Evolutionary conservation across 225 moss, liverwort and hornwort genomes (phyloP), one percentile per base, ranked within the genome.

Genomic region (Lunularia cruciata): DNA sequence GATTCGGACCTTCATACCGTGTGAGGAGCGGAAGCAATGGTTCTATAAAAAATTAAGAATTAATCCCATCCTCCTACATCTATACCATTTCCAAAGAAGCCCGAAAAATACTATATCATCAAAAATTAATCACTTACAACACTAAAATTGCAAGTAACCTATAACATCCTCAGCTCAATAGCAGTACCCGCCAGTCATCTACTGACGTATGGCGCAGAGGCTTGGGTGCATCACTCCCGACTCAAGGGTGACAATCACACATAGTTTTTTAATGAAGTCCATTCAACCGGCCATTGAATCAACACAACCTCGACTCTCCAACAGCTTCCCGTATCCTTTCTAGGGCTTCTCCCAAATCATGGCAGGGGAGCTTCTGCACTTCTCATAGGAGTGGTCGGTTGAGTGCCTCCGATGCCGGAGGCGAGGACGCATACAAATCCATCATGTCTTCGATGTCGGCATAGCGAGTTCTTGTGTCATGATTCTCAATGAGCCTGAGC

Each of bases 401-500:
- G 58, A 70, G 70, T 18, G 49, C 31, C 28, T 70, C 70, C 40
- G 70, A 45, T 45, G 63, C 27, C 43, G 58, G 42, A 26, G 43
- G 19, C 28, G 66, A n/a, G 32, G 66, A 48, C 47, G 16, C 66
- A 14, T 66, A 66, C 22, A 23, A 63, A 43, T 9, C 36, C 68
- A 68, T 53, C 70, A 70, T 43, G 4, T 60, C 16, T 57, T 70
- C 45, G 15, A 70, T 13, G 9, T 70, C 70, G 12, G 57, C 23
- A 56, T 57, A 57, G 27, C 57, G 70, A 45, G 70, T 43, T 26
- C 26, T 58, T 1, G 57, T 43, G 25, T 58, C 70, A 57, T 70
- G 43, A 31, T 70, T 57, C 69, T 70, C 61, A 33, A 91, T 83
- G 31, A 76, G 65, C 75, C 79, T 83, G n/a, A 91, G 65, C 60